phyloP scores from a whole-genome alignment of 805 yeast genomes.

The Debaryomyces maramus region DNA sequence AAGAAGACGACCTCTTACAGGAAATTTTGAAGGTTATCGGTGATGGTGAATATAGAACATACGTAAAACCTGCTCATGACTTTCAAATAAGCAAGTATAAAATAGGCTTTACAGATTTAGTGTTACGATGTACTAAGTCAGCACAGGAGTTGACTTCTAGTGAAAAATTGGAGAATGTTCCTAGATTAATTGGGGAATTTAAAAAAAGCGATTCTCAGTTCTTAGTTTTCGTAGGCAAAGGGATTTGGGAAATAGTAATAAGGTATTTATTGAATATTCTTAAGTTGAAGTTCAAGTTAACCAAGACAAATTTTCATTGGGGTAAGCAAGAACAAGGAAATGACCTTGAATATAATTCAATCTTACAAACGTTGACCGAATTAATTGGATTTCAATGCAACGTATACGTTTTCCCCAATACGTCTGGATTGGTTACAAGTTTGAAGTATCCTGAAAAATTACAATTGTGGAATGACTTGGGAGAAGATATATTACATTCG shows the following conservation, averaged over 20 bases:
- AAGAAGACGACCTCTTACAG: slow-evolving; percentile 13
- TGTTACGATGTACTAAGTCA: slow-evolving; percentile 59
- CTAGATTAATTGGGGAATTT: slow-evolving; percentile 49
- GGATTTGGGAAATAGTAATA: slow-evolving; percentile 66
- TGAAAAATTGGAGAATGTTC: slow-evolving; percentile 60
- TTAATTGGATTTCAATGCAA: slow-evolving; percentile 17
- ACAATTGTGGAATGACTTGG: slow-evolving; percentile 48
- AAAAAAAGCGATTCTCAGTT: slow-evolving; percentile 34
- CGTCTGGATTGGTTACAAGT: slow-evolving; percentile 67
- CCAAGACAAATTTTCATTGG: slow-evolving; percentile 46
- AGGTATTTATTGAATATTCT: slow-evolving; percentile 27
- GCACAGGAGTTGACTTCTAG: slow-evolving; percentile 50
- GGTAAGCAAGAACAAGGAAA: slow-evolving; percentile 41
- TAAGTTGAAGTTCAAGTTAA: slow-evolving; percentile 26
- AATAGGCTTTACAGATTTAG: slow-evolving; percentile 73
- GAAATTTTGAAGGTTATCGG: slow-evolving; percentile 11
- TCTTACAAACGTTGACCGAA: slow-evolving; percentile 17
- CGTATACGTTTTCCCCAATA: slow-evolving; percentile 65
- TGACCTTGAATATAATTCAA: slow-evolving; percentile 14
- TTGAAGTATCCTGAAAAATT: slow-evolving; percentile 47
- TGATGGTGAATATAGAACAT: slow-evolving; percentile 5
- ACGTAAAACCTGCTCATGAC: slow-evolving; percentile 38
- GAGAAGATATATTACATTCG: slow-evolving; percentile 15
- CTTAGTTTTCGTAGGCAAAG: slow-evolving; percentile 68
- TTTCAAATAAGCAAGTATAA: slow-evolving; percentile 40